These are phyloP conservation scores for Xylaria intraflava DNA, from an alignment of 495 filamentous ascomycete species.

Conservation along the genomic window DNA sequence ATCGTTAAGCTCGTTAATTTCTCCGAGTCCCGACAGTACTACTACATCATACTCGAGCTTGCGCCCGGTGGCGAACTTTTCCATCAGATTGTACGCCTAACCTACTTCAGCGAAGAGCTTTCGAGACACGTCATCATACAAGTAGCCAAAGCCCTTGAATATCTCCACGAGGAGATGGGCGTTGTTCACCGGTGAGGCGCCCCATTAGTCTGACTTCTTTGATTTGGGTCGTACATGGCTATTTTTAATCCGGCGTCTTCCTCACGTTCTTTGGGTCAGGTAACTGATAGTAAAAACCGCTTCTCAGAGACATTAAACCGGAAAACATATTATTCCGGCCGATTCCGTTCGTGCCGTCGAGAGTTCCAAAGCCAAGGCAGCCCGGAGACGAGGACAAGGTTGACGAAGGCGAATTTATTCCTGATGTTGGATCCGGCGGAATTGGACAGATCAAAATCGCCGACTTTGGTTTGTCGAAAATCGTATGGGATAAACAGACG, in stretches of 20 bases:
- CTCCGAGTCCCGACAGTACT: slow-evolving; percentile 87
- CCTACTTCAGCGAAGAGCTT: slow-evolving; percentile 95
- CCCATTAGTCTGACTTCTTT: background rate
- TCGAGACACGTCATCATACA: slow-evolving; percentile 91
- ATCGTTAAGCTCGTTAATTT: slow-evolving; percentile 91
- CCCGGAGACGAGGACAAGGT: slow-evolving; percentile 95
- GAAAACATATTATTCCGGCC: slow-evolving; percentile 95
- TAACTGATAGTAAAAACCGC: background rate
- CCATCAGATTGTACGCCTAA: slow-evolving; percentile 96
- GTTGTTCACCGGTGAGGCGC: slow-evolving; percentile 85
- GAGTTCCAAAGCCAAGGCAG: slow-evolving; percentile 65
- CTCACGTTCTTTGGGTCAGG: background rate
- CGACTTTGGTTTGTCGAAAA: slow-evolving; percentile 94
- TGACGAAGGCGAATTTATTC: slow-evolving; percentile 90
- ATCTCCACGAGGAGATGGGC: slow-evolving; percentile 88
- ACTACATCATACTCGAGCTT: slow-evolving; percentile 93
- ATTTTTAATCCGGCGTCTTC: background rate
- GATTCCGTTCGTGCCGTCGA: slow-evolving; percentile 71
- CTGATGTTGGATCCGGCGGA: slow-evolving; percentile 77
- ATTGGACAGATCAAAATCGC: slow-evolving; percentile 96
- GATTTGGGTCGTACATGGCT: background rate
- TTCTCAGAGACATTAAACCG: slow-evolving; percentile 93
- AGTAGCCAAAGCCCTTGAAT: slow-evolving; percentile 87
- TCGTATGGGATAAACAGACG: slow-evolving; percentile 97
- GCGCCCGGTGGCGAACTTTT: slow-evolving; percentile 95